phyloP scores from a whole-genome alignment of 2,329 filamentous ascomycete genomes.

The Ascochyta pisi region DNA sequence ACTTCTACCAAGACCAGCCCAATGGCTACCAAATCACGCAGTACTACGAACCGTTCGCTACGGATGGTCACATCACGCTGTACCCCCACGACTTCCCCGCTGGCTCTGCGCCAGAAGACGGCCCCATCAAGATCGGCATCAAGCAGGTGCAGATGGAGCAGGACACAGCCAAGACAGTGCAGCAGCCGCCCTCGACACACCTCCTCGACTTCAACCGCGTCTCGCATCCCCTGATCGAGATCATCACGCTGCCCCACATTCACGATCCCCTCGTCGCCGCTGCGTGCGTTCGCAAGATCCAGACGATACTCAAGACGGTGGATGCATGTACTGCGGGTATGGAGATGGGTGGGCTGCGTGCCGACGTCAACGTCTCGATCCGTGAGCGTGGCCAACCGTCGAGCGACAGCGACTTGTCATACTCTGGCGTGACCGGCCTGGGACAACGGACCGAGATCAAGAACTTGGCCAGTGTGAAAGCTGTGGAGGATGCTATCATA shows the following conservation, averaged over 20 bases:
- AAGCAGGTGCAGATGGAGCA: conserved; percentile 97
- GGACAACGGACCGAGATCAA: conserved; percentile 97
- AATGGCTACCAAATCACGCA: conserved; percentile 98
- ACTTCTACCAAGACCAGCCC: conserved; percentile 98
- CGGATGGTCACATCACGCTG: conserved; percentile 74
- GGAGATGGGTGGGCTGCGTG: conserved; percentile 88
- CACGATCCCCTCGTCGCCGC: conserved; percentile 87
- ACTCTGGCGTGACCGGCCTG: conserved; percentile 66
- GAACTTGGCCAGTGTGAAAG: conserved; percentile 93
- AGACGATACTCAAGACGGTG: conserved; percentile 77
- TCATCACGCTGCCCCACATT: conserved; percentile 90
- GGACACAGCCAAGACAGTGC: conserved; percentile 92
- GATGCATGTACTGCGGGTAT: conserved; percentile 90
- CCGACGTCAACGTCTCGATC: conserved; percentile 95
- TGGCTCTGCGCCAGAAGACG: conserved; percentile 78
- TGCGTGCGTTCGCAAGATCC: conserved; percentile 86
- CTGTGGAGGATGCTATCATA: conserved; percentile 91
- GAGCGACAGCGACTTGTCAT: conserved; percentile 52
- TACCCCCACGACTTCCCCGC: conserved; percentile 67
- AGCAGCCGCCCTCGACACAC: conserved; percentile 74
- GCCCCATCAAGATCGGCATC: conserved; percentile 77
- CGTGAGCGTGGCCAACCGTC: conserved; percentile 55
- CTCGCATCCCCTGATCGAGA: conserved; percentile 88
- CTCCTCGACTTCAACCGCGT: conserved; percentile 95
- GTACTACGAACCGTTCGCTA: conserved; percentile 78